Conservation (phyloP, 2,329 filamentous ascomycete species). For the Akanthomyces muscarius region DNA sequence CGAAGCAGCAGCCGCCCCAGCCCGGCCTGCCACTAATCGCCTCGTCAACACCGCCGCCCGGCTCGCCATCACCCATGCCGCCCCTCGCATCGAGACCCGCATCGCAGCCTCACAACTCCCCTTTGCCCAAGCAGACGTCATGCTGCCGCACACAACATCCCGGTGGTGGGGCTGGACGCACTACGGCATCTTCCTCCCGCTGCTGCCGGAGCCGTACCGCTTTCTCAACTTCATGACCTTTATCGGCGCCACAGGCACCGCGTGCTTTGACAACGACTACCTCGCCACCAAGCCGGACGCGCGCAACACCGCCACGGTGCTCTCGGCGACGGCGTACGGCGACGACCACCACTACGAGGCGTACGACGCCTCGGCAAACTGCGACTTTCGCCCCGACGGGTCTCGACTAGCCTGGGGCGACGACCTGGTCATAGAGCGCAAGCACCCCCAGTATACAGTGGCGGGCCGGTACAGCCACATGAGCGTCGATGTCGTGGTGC, state of each 20-base stretch:
- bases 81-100: background rate
- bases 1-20: background rate
- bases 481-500: background rate
- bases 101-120: background rate
- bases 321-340: background rate
- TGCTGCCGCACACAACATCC: background rate
- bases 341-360: constrained; percentile 1
- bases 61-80: background rate
- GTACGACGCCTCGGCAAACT: background rate
- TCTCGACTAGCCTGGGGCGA: background rate
- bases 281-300: background rate
- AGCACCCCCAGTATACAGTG: background rate
- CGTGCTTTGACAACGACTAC: background rate
- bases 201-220: background rate
- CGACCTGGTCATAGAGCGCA: background rate
- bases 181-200: background rate
- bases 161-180: constrained; percentile 2
- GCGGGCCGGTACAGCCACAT: background rate
- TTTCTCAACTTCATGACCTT: background rate
- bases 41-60: background rate
- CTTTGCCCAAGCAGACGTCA: background rate
- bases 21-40: background rate
- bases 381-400: background rate
- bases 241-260: background rate
- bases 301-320: background rate